Base-by-base conservation (phyloP, 2,329 filamentous ascomycete genomes). In the Aspergillus eucalypticola region DNA sequence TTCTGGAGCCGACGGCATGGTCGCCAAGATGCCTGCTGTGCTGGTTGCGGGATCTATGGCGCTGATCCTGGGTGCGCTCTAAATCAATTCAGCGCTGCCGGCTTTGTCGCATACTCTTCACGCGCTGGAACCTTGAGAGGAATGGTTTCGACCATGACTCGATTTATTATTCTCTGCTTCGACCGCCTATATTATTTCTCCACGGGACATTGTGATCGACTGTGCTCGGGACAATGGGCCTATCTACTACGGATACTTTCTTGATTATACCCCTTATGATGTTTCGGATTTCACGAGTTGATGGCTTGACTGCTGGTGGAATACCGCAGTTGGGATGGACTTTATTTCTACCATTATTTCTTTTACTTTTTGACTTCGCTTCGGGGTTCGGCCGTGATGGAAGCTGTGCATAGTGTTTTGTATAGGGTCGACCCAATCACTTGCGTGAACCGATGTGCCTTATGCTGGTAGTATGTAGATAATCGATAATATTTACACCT, bases 31-130 rank as follows among this genome's bases (percentile, higher is more conserved):
- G 57, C 71, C 74, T 5, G 69, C 69, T 29, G 73, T 71, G 15
- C 62, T 78, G 8, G 66, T 73, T 23, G 75, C 74, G 19, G 76
- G 76, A 42, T 76, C 74, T 15, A 65, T 79, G 48, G 75, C 74
- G 48, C 64, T 76, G 55, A 62, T 76, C 58, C 48, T 79, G 63
- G 75, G 74, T 32, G 68, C 68, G 58, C 61, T 78, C 53, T 78
- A 74, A 71, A 62, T n/a, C 6, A 8, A 15, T 13, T 41, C 51
- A 59, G 51, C 50, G 52, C 41, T 11, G 56, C 27, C 23, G 27
- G 38, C 54, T 57, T 41, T n/a, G 8, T 29, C n/a, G n/a, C 11
- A n/a, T 29, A 15, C 15, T 29, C 27, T 15, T 46, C 41, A 38
- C 17, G 52, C 38, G 35, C 38, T n/a, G 38, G 38, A 17, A 46